These are phyloP conservation scores for Benincasa hispida DNA, from an alignment of 306 rosid species.

Conservation along the genomic window DNA sequence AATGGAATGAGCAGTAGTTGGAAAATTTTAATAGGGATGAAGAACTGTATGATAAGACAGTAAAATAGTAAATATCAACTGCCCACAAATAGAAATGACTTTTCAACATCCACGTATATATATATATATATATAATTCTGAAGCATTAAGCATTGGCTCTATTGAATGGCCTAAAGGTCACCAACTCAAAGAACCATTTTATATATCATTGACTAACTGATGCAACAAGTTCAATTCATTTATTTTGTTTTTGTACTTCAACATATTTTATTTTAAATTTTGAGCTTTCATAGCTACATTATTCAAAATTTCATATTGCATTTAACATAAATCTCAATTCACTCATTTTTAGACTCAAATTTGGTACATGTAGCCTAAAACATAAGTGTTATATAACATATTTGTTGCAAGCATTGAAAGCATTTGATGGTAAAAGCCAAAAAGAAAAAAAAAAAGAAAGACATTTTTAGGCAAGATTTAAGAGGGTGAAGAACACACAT, in stretches of 20 bases:
- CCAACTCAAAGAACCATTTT: neutral
- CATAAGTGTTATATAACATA: neutral
- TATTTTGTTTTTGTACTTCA: neutral
- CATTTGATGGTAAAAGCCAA: neutral
- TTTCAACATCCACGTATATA: neutral
- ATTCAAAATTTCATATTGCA: neutral
- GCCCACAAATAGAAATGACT: neutral
- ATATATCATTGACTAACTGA: neutral
- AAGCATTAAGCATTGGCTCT: too few relatives aligned
- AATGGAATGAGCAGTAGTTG: neutral
- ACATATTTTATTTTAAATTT: neutral
- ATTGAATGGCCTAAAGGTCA: neutral
- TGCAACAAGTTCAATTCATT: neutral
- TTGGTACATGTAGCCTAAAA: neutral
- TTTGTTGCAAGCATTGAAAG: neutral
- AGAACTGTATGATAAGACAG: neutral
- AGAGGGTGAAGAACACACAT: neutral
- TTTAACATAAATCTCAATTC: neutral
- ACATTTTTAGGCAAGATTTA: too few relatives aligned
- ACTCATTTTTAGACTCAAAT: neutral
- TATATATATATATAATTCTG: too few relatives aligned
- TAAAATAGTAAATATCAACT: neutral
- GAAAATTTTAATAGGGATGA: too few relatives aligned
- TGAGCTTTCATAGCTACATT: neutral
- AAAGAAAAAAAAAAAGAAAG: too few relatives aligned